These are phyloP conservation scores for Cercospora zeina DNA, from an alignment of 2,329 filamentous ascomycete species.

Conservation along the genomic window DNA sequence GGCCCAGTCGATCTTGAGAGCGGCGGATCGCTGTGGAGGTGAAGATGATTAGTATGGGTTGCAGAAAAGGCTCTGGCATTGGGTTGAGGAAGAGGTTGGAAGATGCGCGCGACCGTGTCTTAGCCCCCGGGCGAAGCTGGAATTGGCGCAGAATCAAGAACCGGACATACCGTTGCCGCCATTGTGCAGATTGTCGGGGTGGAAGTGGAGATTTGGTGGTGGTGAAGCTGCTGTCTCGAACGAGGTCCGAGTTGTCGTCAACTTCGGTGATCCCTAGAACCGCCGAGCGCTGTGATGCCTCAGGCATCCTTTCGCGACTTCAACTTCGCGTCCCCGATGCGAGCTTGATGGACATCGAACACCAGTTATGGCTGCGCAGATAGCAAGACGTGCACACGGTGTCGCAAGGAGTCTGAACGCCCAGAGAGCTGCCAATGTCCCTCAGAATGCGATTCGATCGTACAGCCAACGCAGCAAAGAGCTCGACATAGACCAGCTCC, in stretches of 20 bases:
- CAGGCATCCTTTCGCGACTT: not conserved
- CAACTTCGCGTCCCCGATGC: constrained; percentile 4
- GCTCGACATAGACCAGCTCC: constrained; percentile 44
- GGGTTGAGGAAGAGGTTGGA: not conserved
- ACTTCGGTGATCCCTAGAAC: constrained; percentile 13
- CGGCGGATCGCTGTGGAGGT: constrained; percentile 79
- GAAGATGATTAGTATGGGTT: constrained; percentile 27
- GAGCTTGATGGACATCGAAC: not conserved
- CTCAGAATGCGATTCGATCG: not conserved
- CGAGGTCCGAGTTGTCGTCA: constrained; percentile 9
- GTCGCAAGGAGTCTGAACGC: not conserved
- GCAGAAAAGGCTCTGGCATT: constrained; percentile 16
- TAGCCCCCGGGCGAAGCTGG: not conserved
- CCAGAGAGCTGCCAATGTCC: not conserved
- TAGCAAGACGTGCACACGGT: not conserved
- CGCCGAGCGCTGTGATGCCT: not conserved
- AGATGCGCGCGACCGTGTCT: not conserved
- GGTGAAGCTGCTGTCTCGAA: constrained; percentile 4
- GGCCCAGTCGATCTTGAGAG: constrained; percentile 98
- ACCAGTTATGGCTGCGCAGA: not conserved
- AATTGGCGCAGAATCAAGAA: not conserved
- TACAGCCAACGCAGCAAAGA: constrained; percentile 7
- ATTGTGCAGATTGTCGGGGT: constrained; percentile 29
- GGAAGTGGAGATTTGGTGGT: not conserved
- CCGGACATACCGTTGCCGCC: constrained; percentile 37